Evolutionary conservation across 2,329 filamentous ascomycete genomes (phyloP).

Genomic region (Pezicula neosporulosa): DNA sequence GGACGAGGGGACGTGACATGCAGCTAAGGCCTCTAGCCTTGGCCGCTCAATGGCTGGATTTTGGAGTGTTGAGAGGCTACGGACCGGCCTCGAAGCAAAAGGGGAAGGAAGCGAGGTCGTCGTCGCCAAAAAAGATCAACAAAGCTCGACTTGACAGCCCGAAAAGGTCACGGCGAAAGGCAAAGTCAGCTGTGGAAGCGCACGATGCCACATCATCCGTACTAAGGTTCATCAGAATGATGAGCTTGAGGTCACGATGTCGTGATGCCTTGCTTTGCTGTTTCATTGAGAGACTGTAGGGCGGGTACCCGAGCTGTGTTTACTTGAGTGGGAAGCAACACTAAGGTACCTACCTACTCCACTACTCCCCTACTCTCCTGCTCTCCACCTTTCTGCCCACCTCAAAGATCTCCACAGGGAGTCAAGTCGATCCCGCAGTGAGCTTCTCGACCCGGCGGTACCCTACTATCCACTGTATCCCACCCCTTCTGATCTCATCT

Average conservation of each 20-base stretch:
- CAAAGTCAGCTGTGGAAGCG: no score
- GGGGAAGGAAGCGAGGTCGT: conserved; percentile 5
- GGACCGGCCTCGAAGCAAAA: background rate
- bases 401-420: background rate
- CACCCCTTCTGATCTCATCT: no score
- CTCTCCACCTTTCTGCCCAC: background rate
- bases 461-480: no score
- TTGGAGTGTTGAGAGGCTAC: no score
- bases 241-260: background rate
- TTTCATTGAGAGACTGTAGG: conserved; percentile 11
- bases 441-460: no score
- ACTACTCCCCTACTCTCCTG: no score
- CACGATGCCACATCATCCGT: no score
- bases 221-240: background rate
- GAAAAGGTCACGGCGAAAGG: no score
- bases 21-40: background rate
- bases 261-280: conserved; percentile 4
- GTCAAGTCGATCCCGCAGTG: no score
- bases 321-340: conserved; percentile 7
- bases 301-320: conserved; percentile 10
- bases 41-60: no score
- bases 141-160: no score
- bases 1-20: background rate
- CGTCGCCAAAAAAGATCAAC: background rate
- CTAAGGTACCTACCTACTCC: background rate